These are phyloP conservation scores for Nemania abortiva DNA, from an alignment of 2,329 filamentous ascomycete genomes.

Conservation along the genomic window DNA sequence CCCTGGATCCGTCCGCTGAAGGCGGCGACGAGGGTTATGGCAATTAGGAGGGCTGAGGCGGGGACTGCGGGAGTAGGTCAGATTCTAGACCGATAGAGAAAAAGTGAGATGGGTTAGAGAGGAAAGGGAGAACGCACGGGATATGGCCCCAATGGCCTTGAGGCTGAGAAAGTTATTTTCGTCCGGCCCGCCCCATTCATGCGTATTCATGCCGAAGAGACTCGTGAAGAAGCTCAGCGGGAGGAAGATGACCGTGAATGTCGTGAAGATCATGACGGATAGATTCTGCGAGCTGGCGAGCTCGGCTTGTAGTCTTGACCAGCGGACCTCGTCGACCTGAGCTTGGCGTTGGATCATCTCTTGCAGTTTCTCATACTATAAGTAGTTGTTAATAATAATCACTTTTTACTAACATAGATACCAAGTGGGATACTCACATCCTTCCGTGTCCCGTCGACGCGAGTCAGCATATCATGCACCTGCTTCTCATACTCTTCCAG, in stretches of 20 bases:
- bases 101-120: constrained; percentile 15
- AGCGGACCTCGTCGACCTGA: constrained; percentile 73
- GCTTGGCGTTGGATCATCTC: constrained; percentile 76
- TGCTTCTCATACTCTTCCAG: constrained; percentile 68
- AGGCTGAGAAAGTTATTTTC: constrained; percentile 58
- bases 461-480: constrained; percentile 67
- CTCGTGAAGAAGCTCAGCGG: constrained; percentile 74
- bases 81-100: background rate
- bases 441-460: constrained; percentile 69
- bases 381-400: background rate
- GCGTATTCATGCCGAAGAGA: constrained; percentile 74
- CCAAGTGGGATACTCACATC: constrained; percentile 56
- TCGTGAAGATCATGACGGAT: constrained; percentile 75
- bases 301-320: constrained; percentile 72
- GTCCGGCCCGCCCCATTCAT: constrained; percentile 66
- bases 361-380: constrained; percentile 71
- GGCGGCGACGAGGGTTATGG: constrained; percentile 64
- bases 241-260: constrained; percentile 72
- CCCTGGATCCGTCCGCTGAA: constrained; percentile 64
- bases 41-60: constrained; percentile 62
- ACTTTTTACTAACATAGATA: background rate
- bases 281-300: constrained; percentile 71
- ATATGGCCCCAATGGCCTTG: constrained; percentile 60
- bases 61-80: constrained; percentile 52
- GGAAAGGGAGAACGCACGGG: constrained; percentile 50